phyloP scores from a whole-genome alignment of 768 basidiomycete genomes.

The Tylopilus plumbeoviolaceoides region DNA sequence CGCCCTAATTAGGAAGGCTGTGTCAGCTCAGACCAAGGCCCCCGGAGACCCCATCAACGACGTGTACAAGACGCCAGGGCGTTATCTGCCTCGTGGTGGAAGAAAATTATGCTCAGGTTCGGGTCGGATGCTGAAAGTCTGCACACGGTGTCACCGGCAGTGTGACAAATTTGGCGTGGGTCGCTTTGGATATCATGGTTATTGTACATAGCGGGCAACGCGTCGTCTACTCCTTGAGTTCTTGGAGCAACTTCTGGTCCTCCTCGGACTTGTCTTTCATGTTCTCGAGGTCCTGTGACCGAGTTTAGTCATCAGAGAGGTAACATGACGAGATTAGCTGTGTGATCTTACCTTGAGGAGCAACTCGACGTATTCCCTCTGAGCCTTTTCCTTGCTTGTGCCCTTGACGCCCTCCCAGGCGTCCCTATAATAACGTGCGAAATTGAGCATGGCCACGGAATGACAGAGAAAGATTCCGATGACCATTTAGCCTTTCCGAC shows the following conservation, averaged over 20 bases:
- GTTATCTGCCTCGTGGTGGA: constrained; percentile 28
- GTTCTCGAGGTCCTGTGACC: constrained; percentile 52
- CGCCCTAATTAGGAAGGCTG: constrained; percentile 11
- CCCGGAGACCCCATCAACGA: constrained; percentile 22
- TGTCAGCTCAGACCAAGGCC: not conserved
- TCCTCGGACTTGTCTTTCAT: constrained; percentile 41
- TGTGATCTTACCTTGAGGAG: constrained; percentile 55
- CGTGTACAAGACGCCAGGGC: constrained; percentile 24
- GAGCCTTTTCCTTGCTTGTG: constrained; percentile 65
- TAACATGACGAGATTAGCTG: not conserved
- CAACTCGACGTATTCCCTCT: constrained; percentile 67
- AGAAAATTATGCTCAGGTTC: not conserved
- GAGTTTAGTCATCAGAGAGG: not conserved
- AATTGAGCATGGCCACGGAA: not conserved
- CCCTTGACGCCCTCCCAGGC: constrained; percentile 82
- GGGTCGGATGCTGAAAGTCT: not conserved
- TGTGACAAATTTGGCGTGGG: not conserved
- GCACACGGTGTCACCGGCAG: not conserved
- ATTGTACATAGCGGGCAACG: not conserved
- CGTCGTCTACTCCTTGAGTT: constrained; percentile 48
- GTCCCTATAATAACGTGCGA: constrained; percentile 49
- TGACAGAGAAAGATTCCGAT: constrained; percentile 5
- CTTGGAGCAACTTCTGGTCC: constrained; percentile 50
- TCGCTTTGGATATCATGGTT: not conserved
- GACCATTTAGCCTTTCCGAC: constrained; percentile 89